Base-by-base conservation (phyloP, 805 yeast species). In the Candida silvicultrix region DNA sequence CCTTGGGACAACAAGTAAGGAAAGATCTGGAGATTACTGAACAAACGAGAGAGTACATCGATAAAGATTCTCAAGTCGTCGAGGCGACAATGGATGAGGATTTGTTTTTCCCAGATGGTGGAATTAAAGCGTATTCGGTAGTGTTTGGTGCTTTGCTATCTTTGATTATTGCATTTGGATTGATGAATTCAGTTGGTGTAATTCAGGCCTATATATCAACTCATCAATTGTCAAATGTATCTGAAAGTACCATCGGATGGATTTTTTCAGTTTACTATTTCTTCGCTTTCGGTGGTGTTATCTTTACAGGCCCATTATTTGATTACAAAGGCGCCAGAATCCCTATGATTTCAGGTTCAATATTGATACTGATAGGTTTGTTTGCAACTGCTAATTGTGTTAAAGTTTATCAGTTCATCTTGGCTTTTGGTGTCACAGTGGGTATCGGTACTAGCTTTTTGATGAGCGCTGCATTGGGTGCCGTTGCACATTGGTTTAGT, bases 131-230 rank as follows among this genome's bases (percentile, higher is more conserved):
- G 2, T 67, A 69, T 50, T 45, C 54, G 22, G 62, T 58, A 5
- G 58, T 53, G 2, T 35, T 58, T 18, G 62, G 62, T 14, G 71
- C 82, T 0, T 77, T 79, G 55, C 60, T 78, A 32, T 86, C 87
- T 3, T 64, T 80, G 49, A 59, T 77, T 7, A 74, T 77, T 38
- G 70, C 77, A 4, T 77, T 83, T 57, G 95, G 95, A 1, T 52
- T 85, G 25, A 69, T 81, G 63, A 85, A 84, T 57, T 65, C 85
- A 1, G 70, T 77, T 12, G 89, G 89, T 45, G 83, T 81, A 1
- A 69, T 84, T 36, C 86, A 84, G 60, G 77, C 86, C 0, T 83
- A 79, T 58, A 71, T 84, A 2, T 64, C 77, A 3, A 60, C 63
- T 16, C 74, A 82, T 56, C 81, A 80, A 49, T 66, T 85, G 46